A percentile compares a stretch with the other conserved stretches of the same genome.
Conservation (phyloP, 176 grass and related monocot species). For the Thalia dealbata region DNA sequence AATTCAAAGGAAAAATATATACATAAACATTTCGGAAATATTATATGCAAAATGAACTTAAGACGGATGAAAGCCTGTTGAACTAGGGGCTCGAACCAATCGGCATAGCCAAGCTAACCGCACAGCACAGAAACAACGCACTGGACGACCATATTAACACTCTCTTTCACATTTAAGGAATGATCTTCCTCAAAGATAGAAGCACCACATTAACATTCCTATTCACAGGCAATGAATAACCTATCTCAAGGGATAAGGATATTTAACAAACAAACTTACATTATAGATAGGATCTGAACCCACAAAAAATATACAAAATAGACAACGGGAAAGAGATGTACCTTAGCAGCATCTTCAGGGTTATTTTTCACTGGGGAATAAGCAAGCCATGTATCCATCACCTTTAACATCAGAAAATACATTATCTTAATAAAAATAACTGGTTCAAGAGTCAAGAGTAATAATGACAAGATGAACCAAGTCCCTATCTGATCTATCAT, state of each 20-base stretch:
- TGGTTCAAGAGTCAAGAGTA: background rate
- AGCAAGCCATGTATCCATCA: constrained; percentile 91
- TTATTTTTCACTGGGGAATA: constrained; percentile 98
- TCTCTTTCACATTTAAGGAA: too few relatives aligned
- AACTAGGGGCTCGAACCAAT: too few relatives aligned
- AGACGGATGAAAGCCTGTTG: background rate
- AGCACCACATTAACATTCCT: background rate
- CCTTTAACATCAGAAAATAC: constrained; percentile 22
- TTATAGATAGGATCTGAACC: background rate
- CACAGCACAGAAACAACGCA: too few relatives aligned
- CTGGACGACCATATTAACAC: too few relatives aligned
- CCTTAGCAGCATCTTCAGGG: constrained; percentile 94
- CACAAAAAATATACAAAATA: background rate
- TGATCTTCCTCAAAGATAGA: background rate
- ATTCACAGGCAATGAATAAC: background rate
- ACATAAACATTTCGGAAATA: background rate
- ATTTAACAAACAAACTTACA: background rate
- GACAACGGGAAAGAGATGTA: constrained; percentile 12
- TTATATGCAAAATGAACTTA: background rate
- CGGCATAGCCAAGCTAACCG: too few relatives aligned
- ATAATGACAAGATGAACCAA: background rate
- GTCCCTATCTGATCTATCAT: background rate
- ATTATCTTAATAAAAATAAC: background rate
- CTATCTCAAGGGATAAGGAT: too few relatives aligned
- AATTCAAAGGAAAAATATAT: background rate